Evolutionary conservation across 176 grass and related monocot genomes (phyloP).

Genomic region (Stipa capillata): DNA sequence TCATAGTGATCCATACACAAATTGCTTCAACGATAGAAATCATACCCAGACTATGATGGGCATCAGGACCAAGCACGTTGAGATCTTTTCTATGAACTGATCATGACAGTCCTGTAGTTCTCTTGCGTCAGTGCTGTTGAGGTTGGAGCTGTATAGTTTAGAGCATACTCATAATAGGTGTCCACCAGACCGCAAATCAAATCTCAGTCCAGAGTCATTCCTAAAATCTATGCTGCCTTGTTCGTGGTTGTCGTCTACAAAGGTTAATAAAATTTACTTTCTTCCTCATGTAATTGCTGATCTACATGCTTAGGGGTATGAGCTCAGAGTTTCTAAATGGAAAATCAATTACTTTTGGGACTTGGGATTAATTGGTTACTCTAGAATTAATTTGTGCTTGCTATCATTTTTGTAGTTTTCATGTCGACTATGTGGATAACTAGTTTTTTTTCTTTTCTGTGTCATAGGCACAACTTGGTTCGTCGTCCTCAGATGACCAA

Average conservation of each 20-base stretch:
- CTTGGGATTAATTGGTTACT: background rate
- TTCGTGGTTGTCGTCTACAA: background rate
- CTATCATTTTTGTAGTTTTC: background rate
- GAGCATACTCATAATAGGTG: background rate
- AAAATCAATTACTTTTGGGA: background rate
- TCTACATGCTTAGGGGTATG: background rate
- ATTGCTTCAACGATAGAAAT: background rate
- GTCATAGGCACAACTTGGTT: slow-evolving; percentile 68
- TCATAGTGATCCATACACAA: background rate
- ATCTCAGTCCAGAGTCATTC: background rate
- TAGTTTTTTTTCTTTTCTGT: background rate
- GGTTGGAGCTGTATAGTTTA: background rate
- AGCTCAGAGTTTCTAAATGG: background rate
- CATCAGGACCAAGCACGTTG: background rate
- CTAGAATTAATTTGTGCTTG: background rate
- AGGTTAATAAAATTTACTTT: background rate
- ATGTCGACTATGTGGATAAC: background rate
- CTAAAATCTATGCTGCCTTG: background rate
- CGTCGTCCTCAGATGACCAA: slow-evolving; percentile 60
- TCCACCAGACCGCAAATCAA: background rate
- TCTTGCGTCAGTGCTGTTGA: background rate
- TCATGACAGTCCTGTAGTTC: background rate
- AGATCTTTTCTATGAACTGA: background rate
- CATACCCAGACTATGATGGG: background rate
- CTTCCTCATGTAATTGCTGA: background rate